Base-by-base conservation (phyloP, 1,284 basidiomycete genomes). In the Megacollybia platyphylla region DNA sequence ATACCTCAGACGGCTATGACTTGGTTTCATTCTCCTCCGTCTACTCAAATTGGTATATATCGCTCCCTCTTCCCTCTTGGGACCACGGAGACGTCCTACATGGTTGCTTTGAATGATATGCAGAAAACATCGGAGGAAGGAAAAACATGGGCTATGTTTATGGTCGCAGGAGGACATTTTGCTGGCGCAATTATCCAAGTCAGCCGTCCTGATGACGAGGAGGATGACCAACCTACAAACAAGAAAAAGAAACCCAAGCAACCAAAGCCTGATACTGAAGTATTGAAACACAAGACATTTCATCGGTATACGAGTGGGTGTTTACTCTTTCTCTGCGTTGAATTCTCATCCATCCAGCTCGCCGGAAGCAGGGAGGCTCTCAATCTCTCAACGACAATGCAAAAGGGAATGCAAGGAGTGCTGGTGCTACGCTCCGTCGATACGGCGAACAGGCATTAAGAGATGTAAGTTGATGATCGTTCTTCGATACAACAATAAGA, bases 161-260 rank as follows among this genome's bases (percentile, higher is more conserved):
- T 97, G 88, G 80, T 88, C 36, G 94, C 94, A 1, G 93, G 96
- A 5, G 94, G 94, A 9, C 93, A 98, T 61, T 98, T 98, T 63
- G 93, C 94, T 6, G 93, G 91, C 10, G 84, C 90, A 43, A 72
- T 97, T 24, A 82, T 91, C 3, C 67, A 79, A 26, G 83, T 87
- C 17, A 76, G 76, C 48, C 58, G 69, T 49, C 47, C 71, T 56
- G 55, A 69, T 46, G 63, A 69, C 20, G 68, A 69, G 13, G 63
- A 56, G 32, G 61, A 69, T 30, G 62, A 60, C 24, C 57, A 47
- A 28, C 55, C 57, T 29, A 70, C 65, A 27, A 43, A 41, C 43
- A 72, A 67, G 52, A 76, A 68, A 48, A 73, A 76, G 48, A 80
- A 76, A 51, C 70, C 68, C 48, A 76, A 62, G 59, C 79, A 61